phyloP scores from a whole-genome alignment of 331 rosid genomes.

The Pyracantha coccinea region DNA sequence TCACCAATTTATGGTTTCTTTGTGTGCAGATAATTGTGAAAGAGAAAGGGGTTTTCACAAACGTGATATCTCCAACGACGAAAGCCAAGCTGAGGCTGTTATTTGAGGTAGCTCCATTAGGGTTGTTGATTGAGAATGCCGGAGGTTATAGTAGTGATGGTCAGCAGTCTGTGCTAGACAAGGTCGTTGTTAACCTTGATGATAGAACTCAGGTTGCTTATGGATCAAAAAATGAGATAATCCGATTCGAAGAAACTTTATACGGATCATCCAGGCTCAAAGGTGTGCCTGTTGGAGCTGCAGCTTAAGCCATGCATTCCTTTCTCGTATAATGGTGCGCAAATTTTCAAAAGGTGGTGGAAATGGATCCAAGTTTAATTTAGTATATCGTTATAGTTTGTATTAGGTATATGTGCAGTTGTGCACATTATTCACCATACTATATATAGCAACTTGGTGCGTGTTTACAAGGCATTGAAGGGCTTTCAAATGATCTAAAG shows the following conservation, averaged over 20 bases:
- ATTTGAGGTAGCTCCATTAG: conserved; percentile 98
- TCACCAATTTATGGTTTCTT: too few species aligned
- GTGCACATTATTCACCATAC: not conserved
- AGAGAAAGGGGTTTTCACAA: conserved; percentile 92
- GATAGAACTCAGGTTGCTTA: conserved; percentile 98
- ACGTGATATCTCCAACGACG: conserved; percentile 76
- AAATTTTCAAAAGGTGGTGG: conserved; percentile 2
- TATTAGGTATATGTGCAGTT: not conserved
- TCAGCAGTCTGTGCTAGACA: conserved; percentile 71
- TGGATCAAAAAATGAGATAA: conserved; percentile 90
- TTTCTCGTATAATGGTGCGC: not conserved
- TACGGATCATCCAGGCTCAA: conserved; percentile 93
- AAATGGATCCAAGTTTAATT: not conserved
- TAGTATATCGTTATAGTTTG: not conserved
- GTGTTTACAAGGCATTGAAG: not conserved
- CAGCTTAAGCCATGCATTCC: conserved; percentile 37
- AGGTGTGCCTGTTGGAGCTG: conserved; percentile 83
- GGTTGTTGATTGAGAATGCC: conserved; percentile 76
- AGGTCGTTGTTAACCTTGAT: conserved; percentile 60
- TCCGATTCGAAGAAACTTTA: conserved; percentile 82
- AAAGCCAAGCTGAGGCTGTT: conserved; percentile 88
- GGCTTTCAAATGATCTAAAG: not conserved
- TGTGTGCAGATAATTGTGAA: conserved; percentile 66
- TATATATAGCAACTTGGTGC: not conserved
- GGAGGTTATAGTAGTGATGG: conserved; percentile 99